Evolutionary conservation across 2,329 filamentous ascomycete genomes (phyloP).

Genomic region (Knufia fluminis): DNA sequence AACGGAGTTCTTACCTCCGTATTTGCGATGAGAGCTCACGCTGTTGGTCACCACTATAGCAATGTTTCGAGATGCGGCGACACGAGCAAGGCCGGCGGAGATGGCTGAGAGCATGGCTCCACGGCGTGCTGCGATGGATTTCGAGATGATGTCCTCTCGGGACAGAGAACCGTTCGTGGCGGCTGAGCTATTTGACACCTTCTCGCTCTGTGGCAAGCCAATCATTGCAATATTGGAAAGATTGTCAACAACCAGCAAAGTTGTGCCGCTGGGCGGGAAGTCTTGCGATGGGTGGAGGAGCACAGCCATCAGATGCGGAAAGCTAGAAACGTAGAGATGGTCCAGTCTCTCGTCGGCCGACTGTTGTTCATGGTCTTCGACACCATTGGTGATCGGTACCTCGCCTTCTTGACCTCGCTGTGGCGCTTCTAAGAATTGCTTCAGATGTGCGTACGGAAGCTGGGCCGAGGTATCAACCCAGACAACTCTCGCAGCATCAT

Average conservation of each 20-base stretch:
- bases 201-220: slow-evolving; percentile 56
- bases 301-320: slow-evolving; percentile 62
- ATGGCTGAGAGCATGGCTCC: slow-evolving; percentile 29
- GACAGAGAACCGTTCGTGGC: neutral
- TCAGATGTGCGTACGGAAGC: slow-evolving; percentile 40
- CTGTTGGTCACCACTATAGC: slow-evolving; percentile 70
- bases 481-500: slow-evolving; percentile 49
- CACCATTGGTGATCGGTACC: neutral
- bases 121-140: slow-evolving; percentile 19
- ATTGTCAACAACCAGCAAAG: slow-evolving; percentile 67
- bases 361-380: neutral
- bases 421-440: slow-evolving; percentile 33
- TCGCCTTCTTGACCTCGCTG: slow-evolving; percentile 7
- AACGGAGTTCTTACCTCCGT: slow-evolving; percentile 51
- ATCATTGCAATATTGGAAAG: slow-evolving; percentile 67
- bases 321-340: slow-evolving; percentile 51
- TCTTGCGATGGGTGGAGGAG: slow-evolving; percentile 56
- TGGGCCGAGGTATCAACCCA: slow-evolving; percentile 59
- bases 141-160: slow-evolving; percentile 29
- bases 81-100: slow-evolving; percentile 36
- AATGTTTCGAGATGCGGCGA: slow-evolving; percentile 63
- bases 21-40: slow-evolving; percentile 69
- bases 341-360: slow-evolving; percentile 45
- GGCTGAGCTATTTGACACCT: slow-evolving; percentile 10
- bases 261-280: slow-evolving; percentile 54